These are phyloP conservation scores for Stagonosporopsis vannaccii DNA, from an alignment of 2,329 filamentous ascomycete species.

Conservation along the genomic window DNA sequence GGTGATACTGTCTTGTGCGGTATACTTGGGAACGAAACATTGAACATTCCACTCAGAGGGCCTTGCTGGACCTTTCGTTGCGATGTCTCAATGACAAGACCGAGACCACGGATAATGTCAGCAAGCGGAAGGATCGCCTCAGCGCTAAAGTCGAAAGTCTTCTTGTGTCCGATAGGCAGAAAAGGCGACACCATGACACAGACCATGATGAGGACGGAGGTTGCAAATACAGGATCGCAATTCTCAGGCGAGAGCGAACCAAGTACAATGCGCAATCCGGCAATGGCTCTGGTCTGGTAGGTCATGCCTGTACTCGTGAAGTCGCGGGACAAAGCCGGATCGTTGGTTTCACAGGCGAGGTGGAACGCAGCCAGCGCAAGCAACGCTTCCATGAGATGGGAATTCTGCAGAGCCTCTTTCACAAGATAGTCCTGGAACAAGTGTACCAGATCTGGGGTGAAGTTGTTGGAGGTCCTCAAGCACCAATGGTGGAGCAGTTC, in stretches of 20 bases:
- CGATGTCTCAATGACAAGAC: conserved; percentile 11
- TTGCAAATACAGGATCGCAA: conserved; percentile 18
- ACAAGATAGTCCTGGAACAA: conserved; percentile 18
- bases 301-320: conserved; percentile 15
- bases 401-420: conserved; percentile 18
- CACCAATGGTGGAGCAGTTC: conserved; percentile 25
- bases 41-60: conserved; percentile 15
- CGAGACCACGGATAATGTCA: conserved; percentile 21
- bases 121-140: conserved; percentile 17
- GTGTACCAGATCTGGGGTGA: conserved; percentile 13
- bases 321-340: conserved; percentile 4
- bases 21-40: conserved; percentile 10
- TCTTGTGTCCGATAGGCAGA: conserved; percentile 5
- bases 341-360: conserved; percentile 15
- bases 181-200: conserved; percentile 23
- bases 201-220: conserved; percentile 22
- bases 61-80: conserved; percentile 19
- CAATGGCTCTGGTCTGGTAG: conserved; percentile 15
- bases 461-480: conserved; percentile 17
- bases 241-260: conserved; percentile 12
- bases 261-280: conserved; percentile 12
- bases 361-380: conserved; percentile 22
- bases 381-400: conserved; percentile 27
- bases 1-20: conserved; percentile 10
- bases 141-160: conserved; percentile 8